These are phyloP conservation scores for Pseudogymnoascus sp. DNA, from an alignment of 2,329 filamentous ascomycete genomes.

Conservation along the genomic window DNA sequence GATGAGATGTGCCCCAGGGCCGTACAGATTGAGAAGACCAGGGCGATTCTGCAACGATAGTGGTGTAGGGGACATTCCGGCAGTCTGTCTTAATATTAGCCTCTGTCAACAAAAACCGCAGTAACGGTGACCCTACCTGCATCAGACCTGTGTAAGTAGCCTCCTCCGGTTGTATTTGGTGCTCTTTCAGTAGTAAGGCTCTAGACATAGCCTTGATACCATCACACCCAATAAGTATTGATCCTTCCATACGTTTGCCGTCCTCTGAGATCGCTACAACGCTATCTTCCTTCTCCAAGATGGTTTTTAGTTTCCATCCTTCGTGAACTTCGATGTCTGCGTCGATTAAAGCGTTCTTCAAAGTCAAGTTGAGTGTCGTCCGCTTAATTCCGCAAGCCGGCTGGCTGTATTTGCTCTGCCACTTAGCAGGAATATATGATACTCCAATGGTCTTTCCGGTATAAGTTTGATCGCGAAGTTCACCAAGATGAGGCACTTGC, in stretches of 20 bases:
- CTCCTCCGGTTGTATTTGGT: constrained; percentile 17
- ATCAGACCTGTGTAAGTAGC: constrained; percentile 23
- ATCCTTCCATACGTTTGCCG: constrained; percentile 19
- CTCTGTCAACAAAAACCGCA: constrained; percentile 13
- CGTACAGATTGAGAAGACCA: constrained; percentile 23
- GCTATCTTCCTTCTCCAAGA: constrained; percentile 19
- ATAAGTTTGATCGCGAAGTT: constrained; percentile 19
- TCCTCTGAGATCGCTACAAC: constrained; percentile 24
- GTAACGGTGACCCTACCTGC: constrained; percentile 23
- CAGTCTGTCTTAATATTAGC: constrained; percentile 16
- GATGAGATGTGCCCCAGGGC: constrained; percentile 24
- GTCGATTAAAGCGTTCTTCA: constrained; percentile 19
- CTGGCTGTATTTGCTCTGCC: constrained; percentile 21
- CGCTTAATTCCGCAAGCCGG: constrained; percentile 22
- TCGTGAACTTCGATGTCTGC: constrained; percentile 22
- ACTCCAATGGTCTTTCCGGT: constrained; percentile 21
- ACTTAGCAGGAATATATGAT: constrained; percentile 20
- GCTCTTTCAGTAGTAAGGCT: constrained; percentile 17
- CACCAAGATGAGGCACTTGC: constrained; percentile 16
- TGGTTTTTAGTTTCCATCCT: constrained; percentile 24
- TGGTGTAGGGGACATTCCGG: constrained; percentile 38
- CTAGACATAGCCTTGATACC: constrained; percentile 23
- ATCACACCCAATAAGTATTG: constrained; percentile 26
- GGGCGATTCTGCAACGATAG: constrained; percentile 37
- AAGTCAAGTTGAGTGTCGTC: constrained; percentile 21